Percentiles rank a stretch among this genome's conserved stretches.
Conservation (phyloP, 2,329 filamentous ascomycete genomes). For the Microdochium trichocladiopsis region DNA sequence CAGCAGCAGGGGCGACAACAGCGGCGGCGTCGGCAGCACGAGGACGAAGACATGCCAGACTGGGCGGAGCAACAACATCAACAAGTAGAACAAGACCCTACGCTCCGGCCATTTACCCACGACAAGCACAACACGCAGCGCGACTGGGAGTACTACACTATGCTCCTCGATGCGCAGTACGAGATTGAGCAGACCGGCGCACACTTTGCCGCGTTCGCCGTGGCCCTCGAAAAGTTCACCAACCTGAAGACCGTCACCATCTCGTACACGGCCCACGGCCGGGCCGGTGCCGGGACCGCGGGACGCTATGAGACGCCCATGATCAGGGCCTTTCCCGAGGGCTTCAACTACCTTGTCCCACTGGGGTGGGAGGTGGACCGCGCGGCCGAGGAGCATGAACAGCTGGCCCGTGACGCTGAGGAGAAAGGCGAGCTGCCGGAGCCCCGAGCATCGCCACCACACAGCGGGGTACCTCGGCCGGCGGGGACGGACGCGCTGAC, state of each 20-base stretch:
- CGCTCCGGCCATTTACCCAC: background rate
- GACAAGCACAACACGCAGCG: background rate
- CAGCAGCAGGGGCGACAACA: constrained; percentile 7
- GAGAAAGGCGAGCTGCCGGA: too few relatives aligned
- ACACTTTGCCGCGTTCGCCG: constrained; percentile 22
- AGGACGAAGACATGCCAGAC: background rate
- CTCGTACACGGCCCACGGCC: constrained; percentile 30
- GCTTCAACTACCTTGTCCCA: constrained; percentile 30
- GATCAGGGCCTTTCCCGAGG: constrained; percentile 28
- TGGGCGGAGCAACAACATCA: background rate
- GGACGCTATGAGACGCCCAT: constrained; percentile 33
- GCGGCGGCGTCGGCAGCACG: background rate
- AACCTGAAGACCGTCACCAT: constrained; percentile 26
- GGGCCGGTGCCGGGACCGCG: constrained; percentile 10
- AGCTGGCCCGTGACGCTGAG: too few relatives aligned
- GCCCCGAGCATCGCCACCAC: background rate
- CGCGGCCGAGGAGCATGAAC: background rate
- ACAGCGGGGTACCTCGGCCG: background rate
- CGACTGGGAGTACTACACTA: constrained; percentile 20
- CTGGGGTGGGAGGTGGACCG: constrained; percentile 17
- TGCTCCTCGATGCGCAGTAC: constrained; percentile 23
- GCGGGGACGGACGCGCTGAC: background rate
- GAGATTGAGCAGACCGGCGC: constrained; percentile 14
- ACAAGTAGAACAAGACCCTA: background rate
- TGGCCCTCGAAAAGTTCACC: constrained; percentile 24